Evolutionary conservation across 2,329 filamentous ascomycete species (phyloP).

Genomic region (Aspergillus sp.): DNA sequence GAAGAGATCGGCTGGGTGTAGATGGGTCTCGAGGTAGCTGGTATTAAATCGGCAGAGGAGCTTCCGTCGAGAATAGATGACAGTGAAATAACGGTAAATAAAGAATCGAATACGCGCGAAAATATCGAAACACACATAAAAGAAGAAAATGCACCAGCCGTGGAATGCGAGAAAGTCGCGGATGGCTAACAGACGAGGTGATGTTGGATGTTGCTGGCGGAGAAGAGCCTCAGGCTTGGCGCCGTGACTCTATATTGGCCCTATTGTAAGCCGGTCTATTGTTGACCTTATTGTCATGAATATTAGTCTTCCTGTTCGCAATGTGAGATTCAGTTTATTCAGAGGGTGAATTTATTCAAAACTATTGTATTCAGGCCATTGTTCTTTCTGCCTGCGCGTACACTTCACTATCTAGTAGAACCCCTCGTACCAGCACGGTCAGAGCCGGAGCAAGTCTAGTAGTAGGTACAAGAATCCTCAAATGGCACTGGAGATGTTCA

Average conservation of each 20-base stretch:
- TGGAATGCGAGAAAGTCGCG: neutral
- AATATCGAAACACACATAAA: neutral
- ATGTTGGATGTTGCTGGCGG: slow-evolving; percentile 1
- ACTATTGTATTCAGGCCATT: no score
- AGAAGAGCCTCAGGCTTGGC: slow-evolving; percentile 13
- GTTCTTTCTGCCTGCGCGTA: no score
- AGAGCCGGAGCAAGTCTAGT: no score
- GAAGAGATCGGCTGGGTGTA: no score
- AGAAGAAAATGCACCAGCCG: neutral
- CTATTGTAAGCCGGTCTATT: neutral
- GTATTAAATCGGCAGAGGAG: no score
- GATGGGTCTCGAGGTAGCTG: no score
- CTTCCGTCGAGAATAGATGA: no score
- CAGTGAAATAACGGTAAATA: neutral
- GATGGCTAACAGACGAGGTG: neutral
- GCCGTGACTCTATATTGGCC: neutral
- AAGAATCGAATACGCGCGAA: neutral
- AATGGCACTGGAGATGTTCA: no score
- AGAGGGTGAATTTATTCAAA: no score
- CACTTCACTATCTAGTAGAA: no score
- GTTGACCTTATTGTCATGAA: neutral
- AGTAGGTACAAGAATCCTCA: no score
- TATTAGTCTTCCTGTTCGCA: neutral
- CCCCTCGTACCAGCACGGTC: no score
- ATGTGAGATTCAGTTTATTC: neutral